A percentile compares a stretch with the other conserved stretches of the same genome.
Evolutionary conservation across 805 yeast species (phyloP).

Genomic region (Saccharomycopsis malanga): DNA sequence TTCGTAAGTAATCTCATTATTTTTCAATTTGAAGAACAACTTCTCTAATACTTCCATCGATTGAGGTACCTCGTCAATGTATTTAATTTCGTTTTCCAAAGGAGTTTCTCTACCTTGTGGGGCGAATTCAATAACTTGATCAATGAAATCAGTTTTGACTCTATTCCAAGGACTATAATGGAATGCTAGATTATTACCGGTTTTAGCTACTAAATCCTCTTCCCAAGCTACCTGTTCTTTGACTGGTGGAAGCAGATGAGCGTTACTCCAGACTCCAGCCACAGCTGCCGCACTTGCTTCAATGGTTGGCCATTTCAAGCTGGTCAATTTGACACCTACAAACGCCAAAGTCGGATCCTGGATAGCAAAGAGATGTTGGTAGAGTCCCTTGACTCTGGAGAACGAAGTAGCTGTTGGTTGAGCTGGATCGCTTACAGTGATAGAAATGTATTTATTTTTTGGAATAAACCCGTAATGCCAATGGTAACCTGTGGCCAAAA

Average conservation of each 20-base stretch:
- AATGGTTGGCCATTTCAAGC: slow-evolving; percentile 41
- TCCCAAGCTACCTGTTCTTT: slow-evolving; percentile 37
- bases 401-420: slow-evolving; percentile 10
- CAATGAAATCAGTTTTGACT: slow-evolving; percentile 28
- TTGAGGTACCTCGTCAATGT: slow-evolving; percentile 7
- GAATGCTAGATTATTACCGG: slow-evolving; percentile 16
- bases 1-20: slow-evolving; percentile 15
- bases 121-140: slow-evolving; percentile 26
- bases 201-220: slow-evolving; percentile 10
- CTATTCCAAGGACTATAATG: slow-evolving; percentile 18
- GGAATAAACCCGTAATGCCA: slow-evolving; percentile 33
- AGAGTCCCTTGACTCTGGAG: slow-evolving; percentile 34
- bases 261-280: slow-evolving; percentile 49
- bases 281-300: slow-evolving; percentile 49
- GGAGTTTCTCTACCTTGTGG: slow-evolving; percentile 32
- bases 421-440: slow-evolving; percentile 23
- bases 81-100: slow-evolving; percentile 17
- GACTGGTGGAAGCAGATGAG: slow-evolving; percentile 32
- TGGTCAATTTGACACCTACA: slow-evolving; percentile 36
- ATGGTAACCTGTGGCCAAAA: slow-evolving; percentile 41
- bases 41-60: slow-evolving; percentile 7
- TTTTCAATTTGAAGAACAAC: slow-evolving; percentile 12
- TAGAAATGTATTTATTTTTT: slow-evolving; percentile 23
- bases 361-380: slow-evolving; percentile 40
- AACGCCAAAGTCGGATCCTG: slow-evolving; percentile 42